A percentile compares a stretch with the other conserved stretches of the same genome.
Conservation (phyloP, 2,329 filamentous ascomycete species). For the Cadophora malorum region DNA sequence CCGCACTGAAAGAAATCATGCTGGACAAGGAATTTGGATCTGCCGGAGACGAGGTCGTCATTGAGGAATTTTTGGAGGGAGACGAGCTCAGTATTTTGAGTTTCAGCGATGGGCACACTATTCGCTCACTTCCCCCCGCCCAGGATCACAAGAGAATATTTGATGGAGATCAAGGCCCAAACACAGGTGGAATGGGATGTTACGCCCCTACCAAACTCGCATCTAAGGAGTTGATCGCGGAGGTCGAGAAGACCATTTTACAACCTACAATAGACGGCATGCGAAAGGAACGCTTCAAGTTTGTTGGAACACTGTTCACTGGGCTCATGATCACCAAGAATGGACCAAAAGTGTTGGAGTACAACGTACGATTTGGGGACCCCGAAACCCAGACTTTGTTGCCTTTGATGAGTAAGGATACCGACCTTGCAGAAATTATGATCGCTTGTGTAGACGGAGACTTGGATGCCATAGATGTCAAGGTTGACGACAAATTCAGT, state of each 20-base stretch:
- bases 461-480: slow-evolving; percentile 72
- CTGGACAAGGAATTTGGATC: slow-evolving; percentile 82
- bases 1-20: slow-evolving; percentile 90
- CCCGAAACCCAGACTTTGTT: slow-evolving; percentile 90
- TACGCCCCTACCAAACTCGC: slow-evolving; percentile 90
- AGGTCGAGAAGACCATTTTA: slow-evolving; percentile 82
- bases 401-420: slow-evolving; percentile 76
- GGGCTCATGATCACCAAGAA: slow-evolving; percentile 90
- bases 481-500: slow-evolving; percentile 73
- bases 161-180: slow-evolving; percentile 88
- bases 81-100: slow-evolving; percentile 92
- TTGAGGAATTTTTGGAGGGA: slow-evolving; percentile 91
- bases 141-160: slow-evolving; percentile 97
- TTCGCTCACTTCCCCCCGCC: slow-evolving; percentile 83
- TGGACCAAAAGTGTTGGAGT: slow-evolving; percentile 86
- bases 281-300: slow-evolving; percentile 77
- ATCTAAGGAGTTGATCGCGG: slow-evolving; percentile 68
- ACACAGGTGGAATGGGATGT: slow-evolving; percentile 97
- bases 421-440: slow-evolving; percentile 89
- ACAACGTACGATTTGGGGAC: slow-evolving; percentile 92
- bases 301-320: slow-evolving; percentile 80
- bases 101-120: slow-evolving; percentile 88
- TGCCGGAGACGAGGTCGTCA: slow-evolving; percentile 86
- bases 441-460: slow-evolving; percentile 80
- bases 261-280: slow-evolving; percentile 90